Evolutionary conservation across 2,329 filamentous ascomycete species (phyloP), one percentile per base, ranked within the genome.

Genomic region (Decorospora gaudefroyi): DNA sequence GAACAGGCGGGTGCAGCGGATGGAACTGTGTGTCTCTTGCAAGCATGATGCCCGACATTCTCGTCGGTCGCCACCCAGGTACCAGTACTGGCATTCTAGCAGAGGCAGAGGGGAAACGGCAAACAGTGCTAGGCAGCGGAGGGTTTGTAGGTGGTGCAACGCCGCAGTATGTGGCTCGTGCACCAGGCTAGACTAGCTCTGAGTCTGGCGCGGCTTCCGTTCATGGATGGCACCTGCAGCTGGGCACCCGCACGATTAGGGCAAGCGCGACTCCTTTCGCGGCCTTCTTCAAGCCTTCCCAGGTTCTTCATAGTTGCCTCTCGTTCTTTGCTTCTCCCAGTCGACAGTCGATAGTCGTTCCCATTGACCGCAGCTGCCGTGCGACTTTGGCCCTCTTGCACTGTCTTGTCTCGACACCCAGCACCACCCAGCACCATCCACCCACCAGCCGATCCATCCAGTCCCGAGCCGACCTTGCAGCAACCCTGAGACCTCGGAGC

Each of bases 391-490:
- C 42, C 40, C 45, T 42, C 28, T 39, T 46, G 41, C 40, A 49
- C 51, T 45, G 48, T 62, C 43, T 61, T 56, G 52, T 39, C 55
- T 62, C 55, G 52, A 56, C 53, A 39, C 54, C 48, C 39, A 52
- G 43, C 27, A 49, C 37, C 54, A 50, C 37, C 48, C 26, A 42
- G 38, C 49, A 49, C 36, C 46, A 42, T 42, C 47, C 48, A 3
- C 12, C 42, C 45, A 45, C 52, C 52, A 52, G 53, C 51, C 52
- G 53, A 53, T 49, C 59, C 51, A 55, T 55, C 51, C 55, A n/a
- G n/a, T n/a, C n/a, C 56, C 55, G 49, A 55, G 21, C 55, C 51
- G 51, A 50, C 58, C 57, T 57, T 59, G 57, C 62, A 63, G 59
- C 53, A 42, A 51, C 53, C 57, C 55, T 55, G 53, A 58, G 46